Evolutionary conservation across 345 rosid genomes (phyloP).

Genomic region (Eucalyptus coolabah): DNA sequence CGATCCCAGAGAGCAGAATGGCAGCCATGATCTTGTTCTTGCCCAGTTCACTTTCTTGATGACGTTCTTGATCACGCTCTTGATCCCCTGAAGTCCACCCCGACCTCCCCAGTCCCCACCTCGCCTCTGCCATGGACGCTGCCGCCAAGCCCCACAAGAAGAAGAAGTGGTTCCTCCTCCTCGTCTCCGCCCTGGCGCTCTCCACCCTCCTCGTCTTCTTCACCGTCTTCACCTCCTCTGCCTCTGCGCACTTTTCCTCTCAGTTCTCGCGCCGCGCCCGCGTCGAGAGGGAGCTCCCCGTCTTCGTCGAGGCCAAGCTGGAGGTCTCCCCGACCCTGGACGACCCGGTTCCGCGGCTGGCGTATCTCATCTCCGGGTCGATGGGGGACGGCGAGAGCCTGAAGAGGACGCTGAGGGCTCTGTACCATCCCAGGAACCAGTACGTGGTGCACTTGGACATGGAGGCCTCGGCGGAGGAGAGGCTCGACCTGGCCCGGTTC

Average conservation of each 20-base stretch:
- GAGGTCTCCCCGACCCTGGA: conserved; percentile 2
- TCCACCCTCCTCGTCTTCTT: conserved; percentile 27
- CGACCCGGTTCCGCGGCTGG: conserved; percentile 38
- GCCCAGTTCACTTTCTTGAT: background rate
- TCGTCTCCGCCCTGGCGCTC: conserved; percentile 19
- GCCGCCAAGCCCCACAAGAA: conserved; percentile 12
- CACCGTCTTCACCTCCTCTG: conserved; percentile 10
- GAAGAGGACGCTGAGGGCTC: conserved; percentile 59
- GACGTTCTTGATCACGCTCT: background rate
- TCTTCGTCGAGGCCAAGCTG: conserved; percentile 42
- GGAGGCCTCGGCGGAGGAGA: conserved; percentile 68
- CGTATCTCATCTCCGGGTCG: conserved; percentile 76
- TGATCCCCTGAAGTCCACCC: background rate
- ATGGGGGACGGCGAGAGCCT: conserved; percentile 61
- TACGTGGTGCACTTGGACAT: conserved; percentile 71
- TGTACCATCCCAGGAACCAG: conserved; percentile 90
- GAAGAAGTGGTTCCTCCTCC: conserved; percentile 35
- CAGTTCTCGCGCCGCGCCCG: conserved; percentile 1
- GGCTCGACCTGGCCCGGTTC: conserved; percentile 55
- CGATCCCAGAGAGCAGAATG: background rate
- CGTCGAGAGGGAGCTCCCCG: background rate
- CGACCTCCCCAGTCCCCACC: background rate
- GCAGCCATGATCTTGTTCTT: background rate
- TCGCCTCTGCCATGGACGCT: background rate
- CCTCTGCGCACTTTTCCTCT: background rate